Base-by-base conservation (phyloP, 164 flowering plant species). In the Sextonia rubra region DNA sequence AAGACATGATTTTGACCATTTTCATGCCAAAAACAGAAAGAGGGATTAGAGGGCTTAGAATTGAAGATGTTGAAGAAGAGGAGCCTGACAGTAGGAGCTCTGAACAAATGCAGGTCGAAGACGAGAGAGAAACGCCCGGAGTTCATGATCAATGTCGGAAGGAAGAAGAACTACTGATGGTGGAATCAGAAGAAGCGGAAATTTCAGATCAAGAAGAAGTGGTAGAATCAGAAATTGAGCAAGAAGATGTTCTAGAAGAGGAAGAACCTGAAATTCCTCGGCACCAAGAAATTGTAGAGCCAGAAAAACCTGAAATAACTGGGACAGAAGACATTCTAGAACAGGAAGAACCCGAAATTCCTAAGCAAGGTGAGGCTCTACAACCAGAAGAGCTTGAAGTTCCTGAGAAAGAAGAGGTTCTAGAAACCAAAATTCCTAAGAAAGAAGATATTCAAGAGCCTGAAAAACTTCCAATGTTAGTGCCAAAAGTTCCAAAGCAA, bases 11-110 rank as follows among this genome's bases (percentile, higher is more conserved):
- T 58, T 71, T 90, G 62, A 79, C 80, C 2, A 83, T 91, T 70
- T 52, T 52, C 26, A 87, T 91, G 89, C 92, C 90, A 0, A 91
- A 91, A 63, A 73, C 37, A 47, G 81, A 52, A 2, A 80, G 77
- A 75, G 97, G 90, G 67, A 76, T 86, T 26, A 74, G 58, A 18
- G 91, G 91, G 18, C 25, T 47, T 44, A 61, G 6, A 60, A 81
- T 88, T 62, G 86, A 83, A 73, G 91, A 91, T 79, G 82, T 86
- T 23, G 73, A 77, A 37, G 87, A 85, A 52, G 82, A 82, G 64
- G 79, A 68, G 29, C 66, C 32, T 37, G 71, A 6, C 0, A 72
- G 25, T 20, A 58, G 32, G 47, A 64, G 22, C 58, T 77, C 0
- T 48, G 48, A 24, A 62, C 12, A 27, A 79, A 22, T n/a, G 68